Percentiles rank a stretch among this genome's conserved stretches.
Evolutionary conservation across 2,329 filamentous ascomycete species (phyloP).

Genomic region (Hawksworthiomyces lignivorus): DNA sequence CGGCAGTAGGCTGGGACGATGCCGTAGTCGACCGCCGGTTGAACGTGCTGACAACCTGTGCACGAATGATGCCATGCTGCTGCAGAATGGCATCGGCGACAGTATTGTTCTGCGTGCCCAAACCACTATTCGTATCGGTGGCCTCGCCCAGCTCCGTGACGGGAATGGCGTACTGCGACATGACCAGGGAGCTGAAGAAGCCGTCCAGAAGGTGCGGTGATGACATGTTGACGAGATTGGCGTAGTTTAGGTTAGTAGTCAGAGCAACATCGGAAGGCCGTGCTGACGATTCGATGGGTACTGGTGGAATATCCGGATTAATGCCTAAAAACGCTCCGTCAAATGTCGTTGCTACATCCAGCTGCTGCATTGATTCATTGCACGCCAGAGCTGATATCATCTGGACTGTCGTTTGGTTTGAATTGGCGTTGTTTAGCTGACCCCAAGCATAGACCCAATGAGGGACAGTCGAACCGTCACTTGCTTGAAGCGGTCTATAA

Average conservation of each 20-base stretch:
- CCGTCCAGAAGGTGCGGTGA: slow-evolving; percentile 23
- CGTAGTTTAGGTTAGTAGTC: slow-evolving; percentile 22
- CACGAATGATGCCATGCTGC: slow-evolving; percentile 29
- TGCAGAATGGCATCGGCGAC: slow-evolving; percentile 25
- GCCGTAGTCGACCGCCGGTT: slow-evolving; percentile 20
- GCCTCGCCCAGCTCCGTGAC: slow-evolving; percentile 14
- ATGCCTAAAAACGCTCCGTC: slow-evolving; percentile 17
- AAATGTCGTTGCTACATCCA: slow-evolving; percentile 16
- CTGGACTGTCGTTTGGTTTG: slow-evolving; percentile 20
- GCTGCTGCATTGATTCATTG: slow-evolving; percentile 25
- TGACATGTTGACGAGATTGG: slow-evolving; percentile 20
- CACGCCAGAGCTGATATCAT: slow-evolving; percentile 27
- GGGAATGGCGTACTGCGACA: slow-evolving; percentile 26
- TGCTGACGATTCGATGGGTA: slow-evolving; percentile 18
- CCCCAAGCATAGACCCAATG: slow-evolving; percentile 30
- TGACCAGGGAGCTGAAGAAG: slow-evolving; percentile 28
- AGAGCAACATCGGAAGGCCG: slow-evolving; percentile 16
- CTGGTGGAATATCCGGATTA: slow-evolving; percentile 21
- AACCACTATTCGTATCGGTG: not conserved
- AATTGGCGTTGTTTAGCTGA: slow-evolving; percentile 18
- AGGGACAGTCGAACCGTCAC: slow-evolving; percentile 10
- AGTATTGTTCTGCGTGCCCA: slow-evolving; percentile 1
- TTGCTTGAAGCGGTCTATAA: slow-evolving; percentile 16
- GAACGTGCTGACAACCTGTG: slow-evolving; percentile 26
- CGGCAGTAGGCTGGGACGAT: slow-evolving; percentile 11